Base-by-base conservation (phyloP, 108 stramenopile genomes). In the Skeletonema grethae region DNA sequence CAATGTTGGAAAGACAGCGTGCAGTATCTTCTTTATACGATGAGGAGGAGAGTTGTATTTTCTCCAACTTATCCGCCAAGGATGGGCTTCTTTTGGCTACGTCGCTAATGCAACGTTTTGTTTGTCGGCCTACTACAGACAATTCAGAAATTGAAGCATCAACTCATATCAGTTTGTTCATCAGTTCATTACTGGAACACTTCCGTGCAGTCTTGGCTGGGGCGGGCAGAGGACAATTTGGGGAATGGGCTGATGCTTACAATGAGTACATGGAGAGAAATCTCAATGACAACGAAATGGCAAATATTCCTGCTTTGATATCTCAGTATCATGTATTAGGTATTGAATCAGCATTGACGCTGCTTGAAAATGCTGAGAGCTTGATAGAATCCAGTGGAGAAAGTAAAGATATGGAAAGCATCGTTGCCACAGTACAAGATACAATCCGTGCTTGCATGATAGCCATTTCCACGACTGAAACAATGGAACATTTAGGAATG, bases 401-500 rank as follows among this genome's bases (percentile, higher is more conserved):
- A 11, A 46, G 46, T 18, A 57, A 73, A 35, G 63, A 63, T 63
- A 35, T 66, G 32, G 57, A 61, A 24, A 39, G 39, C 29, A 41
- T 65, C 43, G 9, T 68, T 38, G 18, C 36, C 20, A 60, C 48
- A 7, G 38, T 79, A 22, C 60, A 72, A 30, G 66, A 72, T 13
- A 48, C 39, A 20, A 55, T 72, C 18, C 78, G 78, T 16, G 50
- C 62, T 38, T 57, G 72, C 28, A 35, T 25, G 13, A 68, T 65
- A 29, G 61, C 58, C 20, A 66, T 72, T 36, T 28, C 41, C 32
- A 61, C 59, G n/a, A 57, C 70, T n/a, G 78, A 79, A 63, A 60
- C 38, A 28, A 72, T 79, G 71, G 78, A 79, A 12, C 68, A 64
- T 30, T 62, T 79, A 29, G 61, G 62, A 39, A 32, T 79, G 61